phyloP scores from a whole-genome alignment of 2,329 filamentous ascomycete genomes.

The Rachicladosporium sp. region DNA sequence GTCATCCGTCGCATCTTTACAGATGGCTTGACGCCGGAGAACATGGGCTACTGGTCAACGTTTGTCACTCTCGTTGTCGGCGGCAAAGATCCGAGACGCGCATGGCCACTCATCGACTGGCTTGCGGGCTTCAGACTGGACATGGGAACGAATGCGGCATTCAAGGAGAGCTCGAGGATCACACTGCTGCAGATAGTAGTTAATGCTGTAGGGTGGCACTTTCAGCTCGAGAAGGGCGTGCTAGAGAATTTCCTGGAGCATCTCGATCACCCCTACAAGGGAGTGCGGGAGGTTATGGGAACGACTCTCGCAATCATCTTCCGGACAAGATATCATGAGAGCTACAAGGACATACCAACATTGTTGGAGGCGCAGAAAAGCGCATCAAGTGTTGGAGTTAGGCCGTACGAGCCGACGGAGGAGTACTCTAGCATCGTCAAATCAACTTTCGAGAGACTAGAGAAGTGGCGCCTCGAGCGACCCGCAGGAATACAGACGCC shows the following conservation, averaged over 20 bases:
- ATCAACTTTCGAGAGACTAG: conserved; percentile 65
- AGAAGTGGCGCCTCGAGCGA: conserved; percentile 77
- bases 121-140: conserved; percentile 79
- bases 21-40: conserved; percentile 90
- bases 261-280: conserved; percentile 95
- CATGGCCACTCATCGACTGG: conserved; percentile 73
- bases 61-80: conserved; percentile 84
- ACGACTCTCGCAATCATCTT: conserved; percentile 79
- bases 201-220: conserved; percentile 87
- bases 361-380: conserved; percentile 69
- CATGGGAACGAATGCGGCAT: conserved; percentile 89
- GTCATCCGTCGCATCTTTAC: conserved; percentile 75
- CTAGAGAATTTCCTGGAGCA: conserved; percentile 79
- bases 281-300: conserved; percentile 88
- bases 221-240: conserved; percentile 78
- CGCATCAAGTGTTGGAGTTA: conserved; percentile 68
- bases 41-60: conserved; percentile 86
- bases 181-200: conserved; percentile 81
- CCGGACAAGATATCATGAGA: conserved; percentile 86
- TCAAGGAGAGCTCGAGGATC: conserved; percentile 97
- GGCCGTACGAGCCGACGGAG: conserved; percentile 66
- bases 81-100: conserved; percentile 76
- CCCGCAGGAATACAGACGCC: conserved; percentile 82
- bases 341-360: conserved; percentile 65
- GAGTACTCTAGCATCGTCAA: conserved; percentile 62